Evolutionary conservation across 2,329 filamentous ascomycete genomes (phyloP), one percentile per base, ranked within the genome.

Genomic region (Nannizziopsis arthrosporioides): DNA sequence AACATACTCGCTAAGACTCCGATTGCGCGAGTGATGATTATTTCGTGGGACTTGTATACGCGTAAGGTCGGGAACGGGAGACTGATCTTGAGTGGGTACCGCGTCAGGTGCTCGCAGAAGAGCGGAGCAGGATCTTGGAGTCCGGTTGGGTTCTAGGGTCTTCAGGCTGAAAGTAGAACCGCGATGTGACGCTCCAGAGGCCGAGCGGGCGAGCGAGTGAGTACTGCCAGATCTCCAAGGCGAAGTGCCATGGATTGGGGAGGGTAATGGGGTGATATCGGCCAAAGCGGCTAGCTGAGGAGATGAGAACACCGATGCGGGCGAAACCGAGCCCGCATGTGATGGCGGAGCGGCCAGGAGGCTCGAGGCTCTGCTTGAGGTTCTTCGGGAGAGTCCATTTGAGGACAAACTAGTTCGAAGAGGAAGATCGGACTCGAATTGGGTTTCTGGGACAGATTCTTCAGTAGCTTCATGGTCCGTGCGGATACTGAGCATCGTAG

Each of bases 1-100:
- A 0, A 80, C 75, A 64, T 94, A 94, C 55, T 95, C 89, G 68
- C 88, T 94, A 19, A 92, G 70, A 64, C 89, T 95, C 57, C 89
- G 77, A 63, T 92, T 88, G 51, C 85, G 77, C 10, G 72, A 71
- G n/a, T n/a, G n/a, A 63, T 86, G 84, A 11, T 56, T 63, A 48
- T 55, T 57, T 57, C 9, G 53, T 5, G 37, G 42, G 31, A 47
- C 52, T 5, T 41, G 40, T 11, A 37, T 48, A 15, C 45, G 35
- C 2, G 37, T n/a, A 12, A 46, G 44, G 11, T 34, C 48, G 12
- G 40, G 27, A 6, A 37, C 41, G 10, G 47, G 44, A 14, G 62
- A 58, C 41, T 55, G 56, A 27, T 58, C 59, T 45, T 64, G 63
- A 43, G 76, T 76, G 54, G 68, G 68, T 43, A 61, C 63, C 39